Evolutionary conservation across 2,329 filamentous ascomycete species (phyloP).

Genomic region (Ploettnerulaceae sp.): DNA sequence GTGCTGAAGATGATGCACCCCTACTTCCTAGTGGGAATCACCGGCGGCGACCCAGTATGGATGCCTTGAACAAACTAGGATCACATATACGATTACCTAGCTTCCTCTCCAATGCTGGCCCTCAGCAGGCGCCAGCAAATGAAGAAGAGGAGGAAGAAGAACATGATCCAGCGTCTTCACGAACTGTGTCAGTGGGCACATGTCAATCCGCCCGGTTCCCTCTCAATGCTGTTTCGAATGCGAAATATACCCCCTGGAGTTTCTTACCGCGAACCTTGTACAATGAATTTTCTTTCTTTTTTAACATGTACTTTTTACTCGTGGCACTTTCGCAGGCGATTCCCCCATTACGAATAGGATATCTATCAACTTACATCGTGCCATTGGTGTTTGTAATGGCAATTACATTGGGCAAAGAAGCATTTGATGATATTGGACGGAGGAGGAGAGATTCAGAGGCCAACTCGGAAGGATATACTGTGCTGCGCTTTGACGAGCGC

Average conservation of each 20-base stretch:
- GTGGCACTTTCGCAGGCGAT: constrained; percentile 93
- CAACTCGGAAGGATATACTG: constrained; percentile 83
- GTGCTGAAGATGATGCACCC: constrained; percentile 67
- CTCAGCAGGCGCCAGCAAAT: constrained; percentile 25
- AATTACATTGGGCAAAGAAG: constrained; percentile 94
- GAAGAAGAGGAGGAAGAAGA: constrained; percentile 46
- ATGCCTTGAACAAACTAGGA: constrained; percentile 41
- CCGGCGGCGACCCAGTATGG: constrained; percentile 34
- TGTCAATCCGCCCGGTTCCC: constrained; percentile 73
- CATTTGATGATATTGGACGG: constrained; percentile 84
- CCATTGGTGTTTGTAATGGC: constrained; percentile 86
- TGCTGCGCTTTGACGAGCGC: constrained; percentile 66
- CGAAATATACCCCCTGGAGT: constrained; percentile 93
- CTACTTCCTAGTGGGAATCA: constrained; percentile 48
- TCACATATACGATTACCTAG: constrained; percentile 60
- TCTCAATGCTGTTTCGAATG: constrained; percentile 88
- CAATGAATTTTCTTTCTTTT: constrained; percentile 99
- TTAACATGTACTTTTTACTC: constrained; percentile 98
- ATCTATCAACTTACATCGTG: constrained; percentile 89
- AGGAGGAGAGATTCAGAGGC: constrained; percentile 86
- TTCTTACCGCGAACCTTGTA: constrained; percentile 93
- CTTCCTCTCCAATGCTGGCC: constrained; percentile 49
- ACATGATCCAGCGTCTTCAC: constrained; percentile 63
- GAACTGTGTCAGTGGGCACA: constrained; percentile 71
- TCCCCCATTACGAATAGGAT: constrained; percentile 83